These are phyloP conservation scores for Aspergillus proliferans DNA, from an alignment of 2,329 filamentous ascomycete species.

Conservation along the genomic window DNA sequence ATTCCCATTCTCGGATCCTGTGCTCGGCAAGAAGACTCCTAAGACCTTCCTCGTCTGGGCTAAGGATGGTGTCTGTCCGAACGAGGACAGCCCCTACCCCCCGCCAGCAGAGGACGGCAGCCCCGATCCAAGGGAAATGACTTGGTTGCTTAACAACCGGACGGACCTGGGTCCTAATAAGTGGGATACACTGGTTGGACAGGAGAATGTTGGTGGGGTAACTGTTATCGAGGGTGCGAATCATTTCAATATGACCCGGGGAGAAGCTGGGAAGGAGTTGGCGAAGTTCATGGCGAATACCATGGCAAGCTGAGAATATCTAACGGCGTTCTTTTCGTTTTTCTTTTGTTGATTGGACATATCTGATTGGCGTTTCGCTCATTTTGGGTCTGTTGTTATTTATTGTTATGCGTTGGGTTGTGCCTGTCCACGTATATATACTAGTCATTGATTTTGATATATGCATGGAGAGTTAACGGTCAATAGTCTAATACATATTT, in stretches of 20 bases:
- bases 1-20: constrained; percentile 21
- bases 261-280: constrained; percentile 25
- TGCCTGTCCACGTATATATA: too few species aligned
- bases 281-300: constrained; percentile 23
- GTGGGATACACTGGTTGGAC: constrained; percentile 40
- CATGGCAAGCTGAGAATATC: constrained; percentile 14
- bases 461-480: too few species aligned
- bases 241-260: constrained; percentile 29
- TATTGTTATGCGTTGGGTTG: too few species aligned
- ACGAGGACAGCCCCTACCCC: constrained; percentile 33
- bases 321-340: constrained; percentile 4
- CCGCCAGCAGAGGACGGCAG: constrained; percentile 30
- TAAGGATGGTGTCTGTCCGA: constrained; percentile 40
- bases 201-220: constrained; percentile 26
- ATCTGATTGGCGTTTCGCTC: too few species aligned
- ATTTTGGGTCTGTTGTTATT: not conserved
- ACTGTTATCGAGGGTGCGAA: constrained; percentile 24
- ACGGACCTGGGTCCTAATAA: constrained; percentile 42
- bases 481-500: too few species aligned
- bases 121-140: constrained; percentile 42
- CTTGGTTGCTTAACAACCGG: constrained; percentile 43
- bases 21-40: constrained; percentile 28
- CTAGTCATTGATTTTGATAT: too few species aligned
- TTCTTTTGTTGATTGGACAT: constrained; percentile 1
- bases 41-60: constrained; percentile 43